Base-by-base conservation (phyloP, 2,329 filamentous ascomycete species). In the Corinectria fuckeliana region DNA sequence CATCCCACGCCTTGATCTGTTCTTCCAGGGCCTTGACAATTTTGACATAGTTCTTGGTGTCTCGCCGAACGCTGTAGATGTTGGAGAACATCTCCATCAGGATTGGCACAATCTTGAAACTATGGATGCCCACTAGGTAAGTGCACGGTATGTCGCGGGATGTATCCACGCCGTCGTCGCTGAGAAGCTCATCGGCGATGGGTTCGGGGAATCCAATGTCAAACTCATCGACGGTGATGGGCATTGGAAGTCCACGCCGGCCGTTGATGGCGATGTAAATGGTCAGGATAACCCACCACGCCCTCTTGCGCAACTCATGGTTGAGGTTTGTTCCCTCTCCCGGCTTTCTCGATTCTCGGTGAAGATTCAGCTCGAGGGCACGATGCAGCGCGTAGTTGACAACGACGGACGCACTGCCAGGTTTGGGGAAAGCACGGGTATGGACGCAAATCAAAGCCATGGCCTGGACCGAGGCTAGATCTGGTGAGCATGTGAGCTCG, bases 241-340 rank as follows among this genome's bases (percentile, higher is more conserved):
- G 86, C 84, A 95, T 91, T 1, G 92, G 92, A 14, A 88, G 83
- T 16, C 92, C 92, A 32, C 93, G 85, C 58, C 91, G 91, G 18
- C 91, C 91, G 66, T 87, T 87, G 9, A 94, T 78, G n/a, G 85
- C 86, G 9, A 91, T 81, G 60, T 87, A 83, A 13, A 93, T 81
- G 5, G 83, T 80, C 38, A 93, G 76, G 10, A 93, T 81, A 5
- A 82, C 82, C 90, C 91, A 96, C 80, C 92, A 96, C 1, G 88
- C 82, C 14, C 92, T 83, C 76, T 93, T 93, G 21, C 91, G 84
- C 75, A 93, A 74, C 72, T 96, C 91, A 59, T 91, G 85, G 5
- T 90, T 85, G 1, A 93, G 81, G n/a, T 78, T 82, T 1, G 81
- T 84, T 13, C 71, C 73, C 52, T 80, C 77, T 7, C 75, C 76